Conservation (phyloP, 192 early-diverging fungal genomes). For the Kickxella alabastrina region DNA sequence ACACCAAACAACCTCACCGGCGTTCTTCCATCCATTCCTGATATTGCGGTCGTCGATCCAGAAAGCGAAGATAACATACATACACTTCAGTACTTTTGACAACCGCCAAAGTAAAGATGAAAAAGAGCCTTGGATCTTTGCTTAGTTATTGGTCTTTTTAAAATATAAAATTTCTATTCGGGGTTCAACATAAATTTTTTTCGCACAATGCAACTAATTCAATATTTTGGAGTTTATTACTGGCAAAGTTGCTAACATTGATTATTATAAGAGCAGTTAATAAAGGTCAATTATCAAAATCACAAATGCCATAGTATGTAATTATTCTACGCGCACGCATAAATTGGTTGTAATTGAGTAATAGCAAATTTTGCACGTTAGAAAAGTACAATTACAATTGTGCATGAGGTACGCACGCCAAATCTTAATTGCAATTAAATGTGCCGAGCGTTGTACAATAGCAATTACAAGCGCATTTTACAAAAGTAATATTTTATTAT, state of each 20-base stretch:
- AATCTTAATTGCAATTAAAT: too few species aligned
- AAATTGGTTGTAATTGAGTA: background rate
- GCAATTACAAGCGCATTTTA: too few species aligned
- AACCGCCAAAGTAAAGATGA: background rate
- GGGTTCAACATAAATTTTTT: background rate
- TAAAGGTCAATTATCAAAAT: background rate
- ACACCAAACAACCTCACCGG: constrained; percentile 3
- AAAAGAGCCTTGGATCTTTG: too few species aligned
- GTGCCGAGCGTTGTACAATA: too few species aligned
- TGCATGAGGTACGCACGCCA: too few species aligned
- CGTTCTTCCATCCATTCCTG: constrained; percentile 15
- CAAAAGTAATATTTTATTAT: background rate
- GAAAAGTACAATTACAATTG: background rate
- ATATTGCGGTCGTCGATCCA: constrained; percentile 20
- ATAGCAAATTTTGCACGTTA: background rate
- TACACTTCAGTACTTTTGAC: constrained; percentile 2
- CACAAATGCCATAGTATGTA: background rate
- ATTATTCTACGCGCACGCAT: background rate
- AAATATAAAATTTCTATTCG: background rate
- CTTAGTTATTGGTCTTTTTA: background rate
- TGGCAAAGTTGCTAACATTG: background rate
- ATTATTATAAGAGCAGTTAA: background rate
- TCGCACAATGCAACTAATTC: background rate
- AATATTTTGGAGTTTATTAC: background rate
- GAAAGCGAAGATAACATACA: constrained; percentile 5